A percentile compares a stretch with the other conserved stretches of the same genome.
Conservation (phyloP, 495 filamentous ascomycete species). For the Hypoxylon lienhwacheense region DNA sequence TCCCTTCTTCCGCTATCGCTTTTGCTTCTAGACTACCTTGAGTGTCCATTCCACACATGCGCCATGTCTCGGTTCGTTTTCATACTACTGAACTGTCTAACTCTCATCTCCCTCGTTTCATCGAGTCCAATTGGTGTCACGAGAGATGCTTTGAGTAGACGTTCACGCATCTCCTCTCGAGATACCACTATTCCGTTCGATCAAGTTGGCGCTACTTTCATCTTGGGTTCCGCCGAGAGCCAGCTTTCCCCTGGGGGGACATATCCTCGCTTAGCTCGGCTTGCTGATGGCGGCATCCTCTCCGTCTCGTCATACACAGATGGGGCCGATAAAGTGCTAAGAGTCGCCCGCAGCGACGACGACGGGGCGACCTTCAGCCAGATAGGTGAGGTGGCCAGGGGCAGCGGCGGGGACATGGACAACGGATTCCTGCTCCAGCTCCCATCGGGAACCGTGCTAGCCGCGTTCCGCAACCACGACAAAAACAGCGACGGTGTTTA, state of each 20-base stretch:
- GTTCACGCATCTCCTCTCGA: background rate
- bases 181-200: constrained; percentile 11
- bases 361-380: constrained; percentile 44
- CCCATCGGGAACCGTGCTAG: constrained; percentile 50
- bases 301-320: constrained; percentile 43
- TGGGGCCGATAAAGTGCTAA: constrained; percentile 39
- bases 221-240: constrained; percentile 12
- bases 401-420: constrained; percentile 54
- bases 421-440: constrained; percentile 61
- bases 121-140: constrained; percentile 8
- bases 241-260: constrained; percentile 38
- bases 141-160: background rate
- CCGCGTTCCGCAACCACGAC: constrained; percentile 65
- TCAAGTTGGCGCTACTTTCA: constrained; percentile 22
- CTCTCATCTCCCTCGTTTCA: constrained; percentile 16
- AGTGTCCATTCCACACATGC: background rate
- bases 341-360: constrained; percentile 45
- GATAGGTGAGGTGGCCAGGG: constrained; percentile 31
- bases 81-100: constrained; percentile 13
- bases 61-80: constrained; percentile 9
- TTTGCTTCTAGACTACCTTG: too few relatives aligned
- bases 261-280: constrained; percentile 51
- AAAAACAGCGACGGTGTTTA: constrained; percentile 37
- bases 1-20: too few relatives aligned
- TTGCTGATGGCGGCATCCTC: constrained; percentile 51